Evolutionary conservation across 140 eudicot genomes (phyloP).

Genomic region (Bidens hawaiensis): DNA sequence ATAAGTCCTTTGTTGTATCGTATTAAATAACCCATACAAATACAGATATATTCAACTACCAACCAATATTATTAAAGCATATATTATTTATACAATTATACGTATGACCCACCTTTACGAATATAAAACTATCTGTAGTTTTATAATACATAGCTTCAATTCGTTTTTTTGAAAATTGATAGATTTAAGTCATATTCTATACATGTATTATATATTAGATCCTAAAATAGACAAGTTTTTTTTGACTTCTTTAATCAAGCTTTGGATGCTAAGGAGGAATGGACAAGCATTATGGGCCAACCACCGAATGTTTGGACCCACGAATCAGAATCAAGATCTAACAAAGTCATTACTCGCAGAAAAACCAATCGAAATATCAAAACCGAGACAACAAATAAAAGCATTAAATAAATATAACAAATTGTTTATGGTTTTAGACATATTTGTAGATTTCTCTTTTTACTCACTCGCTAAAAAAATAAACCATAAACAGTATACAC

Average conservation of each 20-base stretch:
- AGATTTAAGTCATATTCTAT: not conserved
- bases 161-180: not conserved
- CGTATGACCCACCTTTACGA: not conserved
- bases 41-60: too few species aligned
- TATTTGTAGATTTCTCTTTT: not conserved
- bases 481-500: not conserved
- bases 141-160: not conserved
- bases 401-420: too few species aligned
- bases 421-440: not conserved
- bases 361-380: not conserved
- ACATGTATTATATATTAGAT: not conserved
- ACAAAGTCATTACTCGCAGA: conserved; percentile 8
- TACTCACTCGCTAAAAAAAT: not conserved
- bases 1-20: too few species aligned
- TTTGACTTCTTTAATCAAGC: conserved; percentile 7
- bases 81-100: not conserved
- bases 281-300: conserved; percentile 37
- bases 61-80: too few species aligned
- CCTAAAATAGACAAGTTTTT: not conserved
- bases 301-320: conserved; percentile 45
- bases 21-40: too few species aligned
- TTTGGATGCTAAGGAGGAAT: conserved; percentile 32
- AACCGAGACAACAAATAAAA: not conserved
- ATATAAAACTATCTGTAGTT: too few species aligned
- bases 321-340: conserved; percentile 59